These are phyloP conservation scores for Glycine soja DNA, from an alignment of 306 rosid genomes.

Conservation along the genomic window DNA sequence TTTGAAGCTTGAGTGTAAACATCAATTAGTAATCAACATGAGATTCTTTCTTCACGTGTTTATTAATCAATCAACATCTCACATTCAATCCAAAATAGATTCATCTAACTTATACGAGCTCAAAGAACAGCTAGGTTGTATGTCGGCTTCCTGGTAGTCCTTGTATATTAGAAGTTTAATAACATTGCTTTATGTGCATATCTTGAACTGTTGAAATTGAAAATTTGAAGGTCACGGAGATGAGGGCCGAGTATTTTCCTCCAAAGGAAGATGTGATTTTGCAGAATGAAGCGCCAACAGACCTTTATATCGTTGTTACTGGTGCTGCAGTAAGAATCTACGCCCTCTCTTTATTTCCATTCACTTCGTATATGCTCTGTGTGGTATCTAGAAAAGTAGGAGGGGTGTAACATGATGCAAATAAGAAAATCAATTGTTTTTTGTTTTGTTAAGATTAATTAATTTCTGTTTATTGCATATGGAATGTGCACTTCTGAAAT, in stretches of 20 bases:
- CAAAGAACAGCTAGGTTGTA: slow-evolving; percentile 2
- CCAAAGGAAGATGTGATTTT: slow-evolving; percentile 85
- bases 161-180: slow-evolving; percentile 20
- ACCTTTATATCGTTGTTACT: slow-evolving; percentile 74
- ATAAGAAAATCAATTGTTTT: slow-evolving; percentile 60
- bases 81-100: background rate
- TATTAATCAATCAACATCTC: slow-evolving; percentile 19
- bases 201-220: slow-evolving; percentile 14
- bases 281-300: slow-evolving; percentile 91
- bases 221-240: slow-evolving; percentile 71
- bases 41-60: slow-evolving; percentile 1
- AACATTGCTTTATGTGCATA: slow-evolving; percentile 21
- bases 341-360: background rate
- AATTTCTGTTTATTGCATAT: background rate
- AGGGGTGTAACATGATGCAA: too few species aligned
- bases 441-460: slow-evolving; percentile 18
- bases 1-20: background rate
- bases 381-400: too few species aligned
- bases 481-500: slow-evolving; percentile 10
- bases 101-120: background rate
- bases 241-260: slow-evolving; percentile 94
- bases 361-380: background rate
- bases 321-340: slow-evolving; percentile 70
- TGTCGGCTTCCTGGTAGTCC: slow-evolving; percentile 20
- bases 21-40: background rate